phyloP scores from a whole-genome alignment of 495 filamentous ascomycete genomes.

The Talaromyces nanjingensis region DNA sequence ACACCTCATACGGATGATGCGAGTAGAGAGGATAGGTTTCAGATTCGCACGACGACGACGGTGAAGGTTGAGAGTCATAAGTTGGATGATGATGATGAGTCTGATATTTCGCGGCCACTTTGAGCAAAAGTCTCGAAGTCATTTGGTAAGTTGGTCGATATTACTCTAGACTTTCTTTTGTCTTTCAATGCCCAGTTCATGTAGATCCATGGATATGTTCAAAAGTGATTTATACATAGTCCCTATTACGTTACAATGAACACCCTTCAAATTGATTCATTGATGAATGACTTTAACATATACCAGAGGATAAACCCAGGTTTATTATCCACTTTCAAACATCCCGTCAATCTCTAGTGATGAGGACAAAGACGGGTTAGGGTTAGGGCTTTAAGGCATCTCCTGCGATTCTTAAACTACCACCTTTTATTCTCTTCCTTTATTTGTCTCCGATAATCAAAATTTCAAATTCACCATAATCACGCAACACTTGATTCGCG shows the following conservation, averaged over 20 bases:
- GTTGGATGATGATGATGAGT: neutral
- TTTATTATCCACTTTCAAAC: too few species aligned
- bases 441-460: neutral
- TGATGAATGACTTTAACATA: too few species aligned
- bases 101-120: neutral
- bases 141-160: neutral
- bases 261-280: neutral
- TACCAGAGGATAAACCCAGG: too few species aligned
- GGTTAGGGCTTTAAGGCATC: too few species aligned
- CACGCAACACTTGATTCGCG: too few species aligned
- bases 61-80: constrained; percentile 10
- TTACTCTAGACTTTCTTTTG: neutral
- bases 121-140: neutral
- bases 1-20: neutral
- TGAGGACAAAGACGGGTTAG: too few species aligned
- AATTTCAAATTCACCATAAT: neutral
- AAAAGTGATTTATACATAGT: neutral
- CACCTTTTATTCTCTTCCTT: neutral
- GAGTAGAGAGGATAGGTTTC: neutral
- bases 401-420: too few species aligned
- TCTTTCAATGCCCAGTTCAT: neutral
- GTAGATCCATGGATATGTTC: neutral
- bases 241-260: neutral
- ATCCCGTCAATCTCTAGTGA: too few species aligned
- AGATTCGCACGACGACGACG: constrained; percentile 8